Evolutionary conservation across 164 flowering plant genomes (phyloP), one percentile per base, ranked within the genome.

Genomic region (Euptelea pleiosperma): DNA sequence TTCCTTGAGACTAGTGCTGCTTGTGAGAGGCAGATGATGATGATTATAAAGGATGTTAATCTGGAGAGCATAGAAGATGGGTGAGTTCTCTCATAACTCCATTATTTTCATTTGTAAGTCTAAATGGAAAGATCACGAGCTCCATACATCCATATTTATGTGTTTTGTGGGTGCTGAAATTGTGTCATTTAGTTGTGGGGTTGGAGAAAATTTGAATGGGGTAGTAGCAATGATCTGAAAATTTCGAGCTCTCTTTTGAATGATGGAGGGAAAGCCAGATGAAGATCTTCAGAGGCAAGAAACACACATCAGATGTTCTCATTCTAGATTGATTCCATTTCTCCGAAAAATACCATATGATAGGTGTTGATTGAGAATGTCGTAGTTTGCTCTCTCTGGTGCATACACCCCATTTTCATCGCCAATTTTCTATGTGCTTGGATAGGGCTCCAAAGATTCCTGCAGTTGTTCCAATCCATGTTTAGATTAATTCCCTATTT

Each of bases 21-120:
- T 56, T 94, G 99, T 75, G 93, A 90, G 80, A 88, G 75, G 78
- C 99, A 94, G 70, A 86, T 94, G 79, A 58, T 65, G 64, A 88
- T 76, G 81, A 81, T 94, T 33, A 63, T 94, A 40, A 64, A 50
- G 57, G 96, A 94, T 65, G 74, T 82, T 26, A 79, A 87, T 73
- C 59, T 82, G 52, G 86, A 87, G 43, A 81, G 68, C 64, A 73
- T 94, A 33, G 93, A 89, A 40, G 79, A 87, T 33, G 91, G 96
- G 98, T 92, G 63, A 71, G 84, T 75, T 58, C 47, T 52, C 39
- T 55, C 35, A 28, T 39, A 14, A 40, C 43, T 1, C 22, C 9
- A 2, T n/a, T 39, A 40, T 31, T 51, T 19, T 30, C 40, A 33
- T 18, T 28, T 51, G 11, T 51, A 16, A 51, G 25, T 33, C n/a